phyloP scores from a whole-genome alignment of 2,329 filamentous ascomycete species.

The Cadophora sp. region DNA sequence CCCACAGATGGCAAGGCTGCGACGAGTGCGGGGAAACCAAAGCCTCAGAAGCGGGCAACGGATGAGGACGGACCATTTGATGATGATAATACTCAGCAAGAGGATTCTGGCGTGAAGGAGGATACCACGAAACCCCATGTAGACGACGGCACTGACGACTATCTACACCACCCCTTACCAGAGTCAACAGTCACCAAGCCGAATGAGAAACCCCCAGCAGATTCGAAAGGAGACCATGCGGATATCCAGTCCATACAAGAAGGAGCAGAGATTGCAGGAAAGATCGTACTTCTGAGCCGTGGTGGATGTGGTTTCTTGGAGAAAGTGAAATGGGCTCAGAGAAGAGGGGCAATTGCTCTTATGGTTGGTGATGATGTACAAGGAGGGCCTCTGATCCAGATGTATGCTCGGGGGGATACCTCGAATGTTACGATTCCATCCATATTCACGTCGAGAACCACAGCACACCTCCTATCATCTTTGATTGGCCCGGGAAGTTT shows the following conservation, averaged over 20 bases:
- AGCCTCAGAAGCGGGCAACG: constrained; percentile 48
- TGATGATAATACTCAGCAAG: constrained; percentile 36
- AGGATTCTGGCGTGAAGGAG: constrained; percentile 32
- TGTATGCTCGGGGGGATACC: constrained; percentile 97
- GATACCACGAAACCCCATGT: constrained; percentile 44
- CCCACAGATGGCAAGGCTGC: constrained; percentile 36
- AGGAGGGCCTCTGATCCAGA: constrained; percentile 89
- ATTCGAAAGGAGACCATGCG: constrained; percentile 62
- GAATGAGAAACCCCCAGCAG: constrained; percentile 34
- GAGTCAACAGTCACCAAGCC: constrained; percentile 48
- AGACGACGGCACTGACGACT: constrained; percentile 84
- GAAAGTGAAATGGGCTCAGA: constrained; percentile 96
- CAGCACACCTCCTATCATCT: constrained; percentile 89
- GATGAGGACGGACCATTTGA: constrained; percentile 40
- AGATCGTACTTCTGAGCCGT: constrained; percentile 88
- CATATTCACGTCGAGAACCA: constrained; percentile 93
- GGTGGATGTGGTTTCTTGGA: constrained; percentile 96
- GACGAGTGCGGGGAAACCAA: constrained; percentile 50
- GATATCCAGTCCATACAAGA: constrained; percentile 94
- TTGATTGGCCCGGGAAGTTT: constrained; percentile 76
- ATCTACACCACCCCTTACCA: constrained; percentile 66
- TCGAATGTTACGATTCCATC: constrained; percentile 95
- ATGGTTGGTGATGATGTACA: constrained; percentile 94
- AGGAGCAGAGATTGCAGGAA: constrained; percentile 89
- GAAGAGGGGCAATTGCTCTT: constrained; percentile 84